Evolutionary conservation across 2,329 filamentous ascomycete species (phyloP).

Genomic region (Beauveria sp.): DNA sequence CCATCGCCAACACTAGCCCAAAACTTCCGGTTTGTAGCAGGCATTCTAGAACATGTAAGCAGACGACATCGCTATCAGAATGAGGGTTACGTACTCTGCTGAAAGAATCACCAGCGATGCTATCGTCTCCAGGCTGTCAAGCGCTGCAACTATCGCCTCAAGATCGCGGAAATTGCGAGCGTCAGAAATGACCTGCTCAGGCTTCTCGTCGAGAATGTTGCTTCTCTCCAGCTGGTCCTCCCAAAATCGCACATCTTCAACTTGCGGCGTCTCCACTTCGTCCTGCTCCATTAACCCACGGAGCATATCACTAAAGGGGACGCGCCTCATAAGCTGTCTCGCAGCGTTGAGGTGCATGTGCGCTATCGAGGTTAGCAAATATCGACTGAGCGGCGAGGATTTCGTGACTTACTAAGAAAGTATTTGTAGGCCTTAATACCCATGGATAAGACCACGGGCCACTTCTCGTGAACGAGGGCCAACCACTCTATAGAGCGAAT

Average conservation of each 20-base stretch:
- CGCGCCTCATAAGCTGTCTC: constrained; percentile 42
- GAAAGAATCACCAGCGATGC: constrained; percentile 46
- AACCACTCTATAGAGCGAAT: constrained; percentile 84
- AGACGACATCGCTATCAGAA: background rate
- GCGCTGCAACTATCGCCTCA: constrained; percentile 55
- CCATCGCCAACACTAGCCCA: constrained; percentile 46
- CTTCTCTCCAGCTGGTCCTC: constrained; percentile 27
- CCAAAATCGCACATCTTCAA: constrained; percentile 35
- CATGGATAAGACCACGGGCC: constrained; percentile 60
- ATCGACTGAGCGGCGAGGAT: background rate
- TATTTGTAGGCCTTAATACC: constrained; percentile 71
- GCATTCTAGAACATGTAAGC: constrained; percentile 25
- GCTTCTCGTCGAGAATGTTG: constrained; percentile 27
- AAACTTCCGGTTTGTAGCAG: constrained; percentile 37
- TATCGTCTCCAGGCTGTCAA: constrained; percentile 63
- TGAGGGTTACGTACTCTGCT: constrained; percentile 38
- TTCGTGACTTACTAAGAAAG: constrained; percentile 63
- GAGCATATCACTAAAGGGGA: constrained; percentile 43
- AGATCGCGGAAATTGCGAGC: constrained; percentile 61
- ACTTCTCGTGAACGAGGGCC: constrained; percentile 63
- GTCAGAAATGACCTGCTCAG: constrained; percentile 40
- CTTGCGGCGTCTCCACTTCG: constrained; percentile 25
- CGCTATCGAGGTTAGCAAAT: constrained; percentile 26
- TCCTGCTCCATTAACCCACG: constrained; percentile 30
- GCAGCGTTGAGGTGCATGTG: constrained; percentile 46